Percentiles rank a stretch among this genome's conserved stretches.
phyloP scores from a whole-genome alignment of 495 filamentous ascomycete species.

The Aspergillus diversus region DNA sequence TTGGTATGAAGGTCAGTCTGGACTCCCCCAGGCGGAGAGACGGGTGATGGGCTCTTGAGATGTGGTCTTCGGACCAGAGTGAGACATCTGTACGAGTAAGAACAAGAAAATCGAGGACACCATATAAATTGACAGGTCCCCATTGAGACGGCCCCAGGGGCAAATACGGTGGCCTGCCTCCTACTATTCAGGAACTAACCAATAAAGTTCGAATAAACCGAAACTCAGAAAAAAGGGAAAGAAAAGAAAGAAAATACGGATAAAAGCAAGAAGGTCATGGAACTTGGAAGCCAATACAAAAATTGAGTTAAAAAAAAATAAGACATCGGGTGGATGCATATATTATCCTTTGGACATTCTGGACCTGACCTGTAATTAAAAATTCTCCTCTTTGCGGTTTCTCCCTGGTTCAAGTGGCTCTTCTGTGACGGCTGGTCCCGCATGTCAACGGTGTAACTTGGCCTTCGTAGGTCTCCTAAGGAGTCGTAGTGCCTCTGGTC shows the following conservation, averaged over 20 bases:
- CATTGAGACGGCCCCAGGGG: neutral
- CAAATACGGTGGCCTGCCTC: neutral
- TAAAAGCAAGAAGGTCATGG: slow-evolving; percentile 3
- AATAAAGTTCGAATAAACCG: neutral
- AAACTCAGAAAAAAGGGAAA: neutral
- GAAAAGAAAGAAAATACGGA: neutral
- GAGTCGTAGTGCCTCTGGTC: slow-evolving; percentile 1
- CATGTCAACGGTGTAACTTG: slow-evolving; percentile 29
- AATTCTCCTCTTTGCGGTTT: slow-evolving; percentile 13
- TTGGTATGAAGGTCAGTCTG: neutral
- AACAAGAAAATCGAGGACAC: neutral
- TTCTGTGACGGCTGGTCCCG: slow-evolving; percentile 24
- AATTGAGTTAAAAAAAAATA: neutral
- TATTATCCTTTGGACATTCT: slow-evolving; percentile 18
- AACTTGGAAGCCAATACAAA: slow-evolving; percentile 4
- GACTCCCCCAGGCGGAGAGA: slow-evolving; percentile 2
- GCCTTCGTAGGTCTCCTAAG: slow-evolving; percentile 11
- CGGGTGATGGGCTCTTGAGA: neutral
- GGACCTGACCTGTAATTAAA: slow-evolving; percentile 25
- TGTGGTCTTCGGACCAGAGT: neutral
- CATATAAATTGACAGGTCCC: neutral
- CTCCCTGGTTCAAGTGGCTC: slow-evolving; percentile 17
- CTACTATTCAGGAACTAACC: neutral
- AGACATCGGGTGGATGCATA: slow-evolving; percentile 24
- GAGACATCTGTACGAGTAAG: slow-evolving; percentile 3